Evolutionary conservation across 768 basidiomycete species (phyloP), one percentile per base, ranked within the genome.

Genomic region (Suillus americanus): DNA sequence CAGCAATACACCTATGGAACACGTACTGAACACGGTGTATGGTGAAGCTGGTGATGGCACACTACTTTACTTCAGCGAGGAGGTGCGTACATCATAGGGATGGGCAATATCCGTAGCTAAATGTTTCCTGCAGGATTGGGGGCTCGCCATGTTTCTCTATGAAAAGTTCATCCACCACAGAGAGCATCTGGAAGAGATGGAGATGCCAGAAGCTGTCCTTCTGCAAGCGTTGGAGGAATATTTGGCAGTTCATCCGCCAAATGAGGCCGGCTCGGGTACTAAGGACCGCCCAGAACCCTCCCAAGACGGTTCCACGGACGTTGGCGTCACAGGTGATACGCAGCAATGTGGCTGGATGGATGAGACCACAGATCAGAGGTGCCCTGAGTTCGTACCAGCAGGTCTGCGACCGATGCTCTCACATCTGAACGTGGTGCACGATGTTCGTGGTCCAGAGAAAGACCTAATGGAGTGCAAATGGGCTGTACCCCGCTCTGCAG

Each of bases 381-480:
- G 72, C 10, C 1, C 18, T 1, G 41, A 70, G 3, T 5, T 50
- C 28, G 55, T 65, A 13, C 61, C 25, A 1, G 38, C 61, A 43
- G 66, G 65, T 20, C 4, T 6, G 12, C 6, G 4, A 13, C 35
- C 59, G 0, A 62, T 75, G n/a, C 70, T 75, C 25, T 61, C 28
- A 2, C 72, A 73, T 14, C 62, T 73, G 6, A 30, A 20, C 3
- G 50, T 0, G 13, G 16, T 0, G 10, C 72, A 73, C 40, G 28
- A 54, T 18, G 72, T 70, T 5, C 55, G 56, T 2, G 73, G 72
- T 13, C 6, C 20, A 2, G 12, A 54, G 9, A 45, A 6, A 3
- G 3, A 2, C 14, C 14, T 0, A 4, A 60, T 68, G 10, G 33
- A 18, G 9, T 73, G 74, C 61, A 62, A 10, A 7, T 45, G 74